Conservation (phyloP, 495 filamentous ascomycete genomes). For the Cudoniella acicularis region DNA sequence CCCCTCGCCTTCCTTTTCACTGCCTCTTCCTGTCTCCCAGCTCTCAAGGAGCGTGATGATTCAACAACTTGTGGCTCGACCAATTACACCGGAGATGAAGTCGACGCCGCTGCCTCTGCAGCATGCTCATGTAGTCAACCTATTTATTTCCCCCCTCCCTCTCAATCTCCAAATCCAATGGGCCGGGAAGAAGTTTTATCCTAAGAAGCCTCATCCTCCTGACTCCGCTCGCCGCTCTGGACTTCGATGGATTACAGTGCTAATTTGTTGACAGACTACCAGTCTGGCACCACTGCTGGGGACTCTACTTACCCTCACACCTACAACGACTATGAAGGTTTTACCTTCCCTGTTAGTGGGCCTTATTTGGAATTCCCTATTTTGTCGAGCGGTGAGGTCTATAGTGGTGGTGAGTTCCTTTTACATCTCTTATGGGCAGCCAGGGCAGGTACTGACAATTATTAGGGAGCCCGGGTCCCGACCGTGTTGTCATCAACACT, state of each 20-base stretch:
- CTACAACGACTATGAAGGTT: conserved; percentile 66
- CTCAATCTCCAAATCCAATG: too few relatives aligned
- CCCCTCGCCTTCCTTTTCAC: conserved; percentile 3
- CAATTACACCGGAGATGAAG: conserved; percentile 44
- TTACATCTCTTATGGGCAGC: too few relatives aligned
- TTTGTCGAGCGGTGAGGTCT: conserved; percentile 41
- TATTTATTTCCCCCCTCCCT: too few relatives aligned
- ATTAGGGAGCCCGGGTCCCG: conserved; percentile 47
- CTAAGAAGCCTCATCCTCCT: too few relatives aligned
- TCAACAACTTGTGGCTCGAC: conserved; percentile 40
- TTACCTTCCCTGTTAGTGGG: conserved; percentile 48
- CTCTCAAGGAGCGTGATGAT: conserved; percentile 13
- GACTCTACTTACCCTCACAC: conserved; percentile 50
- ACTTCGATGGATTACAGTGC: too few relatives aligned
- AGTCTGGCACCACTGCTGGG: conserved; percentile 35
- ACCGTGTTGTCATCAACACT: conserved; percentile 58
- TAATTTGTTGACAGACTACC: conserved; percentile 38
- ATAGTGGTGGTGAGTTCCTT: conserved; percentile 52
- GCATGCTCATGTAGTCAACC: conserved; percentile 20
- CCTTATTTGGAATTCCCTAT: conserved; percentile 66
- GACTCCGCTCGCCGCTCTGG: too few relatives aligned
- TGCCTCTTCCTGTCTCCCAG: not conserved
- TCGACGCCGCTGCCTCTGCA: conserved; percentile 27
- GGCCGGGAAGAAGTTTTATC: too few relatives aligned
- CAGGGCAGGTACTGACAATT: not conserved